Base-by-base conservation (phyloP, 768 basidiomycete genomes). In the Podaxis pistillaris region DNA sequence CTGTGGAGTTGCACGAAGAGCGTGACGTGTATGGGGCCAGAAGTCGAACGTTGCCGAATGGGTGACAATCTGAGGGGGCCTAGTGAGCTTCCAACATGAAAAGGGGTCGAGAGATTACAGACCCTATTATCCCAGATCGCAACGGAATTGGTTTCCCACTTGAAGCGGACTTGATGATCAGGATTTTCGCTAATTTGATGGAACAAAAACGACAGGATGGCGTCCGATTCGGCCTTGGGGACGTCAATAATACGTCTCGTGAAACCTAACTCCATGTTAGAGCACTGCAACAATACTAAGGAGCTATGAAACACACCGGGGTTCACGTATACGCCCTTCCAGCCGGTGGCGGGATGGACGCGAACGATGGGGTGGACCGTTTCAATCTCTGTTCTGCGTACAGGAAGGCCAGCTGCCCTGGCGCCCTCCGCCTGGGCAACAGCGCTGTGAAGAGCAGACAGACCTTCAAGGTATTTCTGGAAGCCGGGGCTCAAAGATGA, bases 91-190 rank as follows among this genome's bases (percentile, higher is more conserved):
- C 11, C 17, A 19, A 5, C 1, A 3, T 13, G 12, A 30, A 33
- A 4, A 52, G 13, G 7, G 55, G 7, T 46, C 44, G 13, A 44
- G 9, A 24, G 24, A 11, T 51, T 13, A 71, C 82, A 41, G 65
- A 90, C 89, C 72, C 91, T 80, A 73, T 93, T 93, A 69, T 94
- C 91, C 92, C 93, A 94, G 71, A 93, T 79, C n/a, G 90, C 91
- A 57, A 93, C 76, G 46, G 89, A 88, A 70, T 91, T 86, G 40
- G 79, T 76, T 70, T 88, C 82, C 92, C 92, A 93, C 65, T 80
- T 83, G 81, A 90, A 90, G 63, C 89, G 86, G 46, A 89, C 87
- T 64, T 91, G 90, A 73, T 85, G 86, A 70, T 90, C 89, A 5
- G 84, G 82, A 71, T 87, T 91, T 65, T 85, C 82, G 56, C 81